These are phyloP conservation scores for Colletotrichum sp. DNA, from an alignment of 2,329 filamentous ascomycete species.

Conservation along the genomic window DNA sequence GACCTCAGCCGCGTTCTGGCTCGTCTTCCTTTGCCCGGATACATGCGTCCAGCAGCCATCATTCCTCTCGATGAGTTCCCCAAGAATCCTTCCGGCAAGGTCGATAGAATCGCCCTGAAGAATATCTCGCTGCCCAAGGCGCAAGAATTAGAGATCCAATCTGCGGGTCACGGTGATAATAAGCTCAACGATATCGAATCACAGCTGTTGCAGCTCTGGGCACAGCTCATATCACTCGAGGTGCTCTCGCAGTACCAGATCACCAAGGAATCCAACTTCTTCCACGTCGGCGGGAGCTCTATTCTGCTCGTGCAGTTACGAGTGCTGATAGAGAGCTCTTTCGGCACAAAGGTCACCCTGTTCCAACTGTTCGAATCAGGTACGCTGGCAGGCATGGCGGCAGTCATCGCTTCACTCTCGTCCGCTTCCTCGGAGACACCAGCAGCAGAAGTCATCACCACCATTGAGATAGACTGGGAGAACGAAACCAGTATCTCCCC, in stretches of 20 bases:
- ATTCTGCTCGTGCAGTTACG: slow-evolving; percentile 38
- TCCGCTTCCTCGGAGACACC: neutral
- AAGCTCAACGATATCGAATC: neutral
- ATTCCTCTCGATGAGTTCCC: slow-evolving; percentile 34
- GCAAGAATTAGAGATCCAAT: neutral
- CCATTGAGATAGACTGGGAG: slow-evolving; percentile 38
- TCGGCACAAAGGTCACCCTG: slow-evolving; percentile 31
- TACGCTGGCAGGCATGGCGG: slow-evolving; percentile 40
- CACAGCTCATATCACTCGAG: neutral
- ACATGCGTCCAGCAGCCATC: slow-evolving; percentile 36
- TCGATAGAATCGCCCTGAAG: slow-evolving; percentile 33
- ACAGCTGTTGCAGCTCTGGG: neutral
- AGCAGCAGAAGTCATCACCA: neutral
- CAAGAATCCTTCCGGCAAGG: slow-evolving; percentile 32
- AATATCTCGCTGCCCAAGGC: slow-evolving; percentile 25
- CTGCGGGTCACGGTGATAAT: neutral
- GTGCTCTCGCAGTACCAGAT: neutral
- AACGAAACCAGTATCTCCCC: slow-evolving; percentile 27
- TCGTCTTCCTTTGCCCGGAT: slow-evolving; percentile 8
- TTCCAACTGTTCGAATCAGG: slow-evolving; percentile 36
- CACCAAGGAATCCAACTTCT: slow-evolving; percentile 36
- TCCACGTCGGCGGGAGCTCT: slow-evolving; percentile 40
- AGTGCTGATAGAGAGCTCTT: slow-evolving; percentile 28
- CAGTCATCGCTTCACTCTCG: neutral
- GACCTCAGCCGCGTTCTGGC: neutral